Conservation (phyloP, 441 rosid species). For the Syzygium malaccense region DNA sequence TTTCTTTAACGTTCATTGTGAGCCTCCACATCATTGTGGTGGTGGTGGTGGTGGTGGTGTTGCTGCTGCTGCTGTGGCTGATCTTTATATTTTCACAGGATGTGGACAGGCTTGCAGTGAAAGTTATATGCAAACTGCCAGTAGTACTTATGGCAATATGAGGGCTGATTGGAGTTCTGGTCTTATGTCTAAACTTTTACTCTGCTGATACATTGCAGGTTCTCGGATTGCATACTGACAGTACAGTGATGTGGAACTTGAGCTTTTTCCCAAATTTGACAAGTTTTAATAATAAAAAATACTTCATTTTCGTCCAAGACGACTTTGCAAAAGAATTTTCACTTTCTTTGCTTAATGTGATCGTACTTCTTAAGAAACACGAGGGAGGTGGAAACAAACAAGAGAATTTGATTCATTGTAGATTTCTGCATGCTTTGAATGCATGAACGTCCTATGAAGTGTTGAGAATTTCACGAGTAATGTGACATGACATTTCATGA, state of each 20-base stretch:
- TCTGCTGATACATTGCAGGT: not conserved
- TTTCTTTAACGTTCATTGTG: conserved; percentile 1
- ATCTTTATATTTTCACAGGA: not conserved
- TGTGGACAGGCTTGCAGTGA: conserved; percentile 12
- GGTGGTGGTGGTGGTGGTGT: not conserved
- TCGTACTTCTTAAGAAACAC: not conserved
- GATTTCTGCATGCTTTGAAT: not conserved
- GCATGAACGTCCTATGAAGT: not conserved
- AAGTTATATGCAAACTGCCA: not conserved
- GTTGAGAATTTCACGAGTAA: not conserved
- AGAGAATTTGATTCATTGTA: not conserved
- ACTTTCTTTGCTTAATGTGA: not conserved
- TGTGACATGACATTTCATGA: not conserved
- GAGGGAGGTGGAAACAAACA: not conserved
- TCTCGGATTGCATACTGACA: not conserved
- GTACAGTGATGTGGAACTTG: not conserved
- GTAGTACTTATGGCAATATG: not conserved
- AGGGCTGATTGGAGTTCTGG: not conserved
- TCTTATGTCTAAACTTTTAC: not conserved
- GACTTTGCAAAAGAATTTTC: not conserved
- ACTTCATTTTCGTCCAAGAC: not conserved
- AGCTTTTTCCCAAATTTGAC: not conserved
- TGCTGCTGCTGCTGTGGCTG: not conserved
- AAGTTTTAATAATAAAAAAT: not conserved
- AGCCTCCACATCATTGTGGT: not conserved